phyloP scores from a whole-genome alignment of 2,329 filamentous ascomycete species.

The Sphaerulina vaccinii region DNA sequence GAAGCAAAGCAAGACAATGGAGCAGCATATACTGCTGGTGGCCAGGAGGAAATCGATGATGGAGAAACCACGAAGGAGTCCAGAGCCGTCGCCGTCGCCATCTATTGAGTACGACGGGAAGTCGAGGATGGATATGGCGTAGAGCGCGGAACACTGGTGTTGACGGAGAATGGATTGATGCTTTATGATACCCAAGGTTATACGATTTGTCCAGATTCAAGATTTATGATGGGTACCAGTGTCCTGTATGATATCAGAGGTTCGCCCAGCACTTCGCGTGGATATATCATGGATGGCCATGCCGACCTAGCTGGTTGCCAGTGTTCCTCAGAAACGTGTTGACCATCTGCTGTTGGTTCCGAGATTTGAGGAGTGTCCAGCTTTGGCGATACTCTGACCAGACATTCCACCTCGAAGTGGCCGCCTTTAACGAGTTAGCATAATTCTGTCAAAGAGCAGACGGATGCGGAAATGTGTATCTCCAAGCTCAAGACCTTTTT shows the following conservation, averaged over 20 bases:
- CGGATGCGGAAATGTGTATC: too few species aligned
- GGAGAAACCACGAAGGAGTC: slow-evolving; percentile 15
- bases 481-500: too few species aligned
- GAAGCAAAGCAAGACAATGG: neutral
- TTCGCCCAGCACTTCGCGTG: slow-evolving; percentile 17
- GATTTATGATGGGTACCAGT: slow-evolving; percentile 18
- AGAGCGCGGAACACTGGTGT: neutral
- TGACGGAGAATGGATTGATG: slow-evolving; percentile 7
- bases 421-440: neutral
- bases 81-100: slow-evolving; percentile 8
- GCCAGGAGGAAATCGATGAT: neutral
- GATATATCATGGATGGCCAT: slow-evolving; percentile 13
- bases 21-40: neutral
- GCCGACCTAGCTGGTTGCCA: slow-evolving; percentile 14
- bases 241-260: slow-evolving; percentile 16
- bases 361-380: slow-evolving; percentile 13
- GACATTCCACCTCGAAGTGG: slow-evolving; percentile 23
- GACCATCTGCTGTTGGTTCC: slow-evolving; percentile 16
- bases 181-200: slow-evolving; percentile 13
- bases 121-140: slow-evolving; percentile 6
- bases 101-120: slow-evolving; percentile 18
- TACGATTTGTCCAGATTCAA: slow-evolving; percentile 9
- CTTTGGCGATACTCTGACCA: slow-evolving; percentile 20
- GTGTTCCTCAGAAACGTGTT: slow-evolving; percentile 20
- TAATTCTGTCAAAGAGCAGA: too few species aligned